These are phyloP conservation scores for Phyllosticta citrichinensis DNA, from an alignment of 2,329 filamentous ascomycete genomes.

Conservation along the genomic window DNA sequence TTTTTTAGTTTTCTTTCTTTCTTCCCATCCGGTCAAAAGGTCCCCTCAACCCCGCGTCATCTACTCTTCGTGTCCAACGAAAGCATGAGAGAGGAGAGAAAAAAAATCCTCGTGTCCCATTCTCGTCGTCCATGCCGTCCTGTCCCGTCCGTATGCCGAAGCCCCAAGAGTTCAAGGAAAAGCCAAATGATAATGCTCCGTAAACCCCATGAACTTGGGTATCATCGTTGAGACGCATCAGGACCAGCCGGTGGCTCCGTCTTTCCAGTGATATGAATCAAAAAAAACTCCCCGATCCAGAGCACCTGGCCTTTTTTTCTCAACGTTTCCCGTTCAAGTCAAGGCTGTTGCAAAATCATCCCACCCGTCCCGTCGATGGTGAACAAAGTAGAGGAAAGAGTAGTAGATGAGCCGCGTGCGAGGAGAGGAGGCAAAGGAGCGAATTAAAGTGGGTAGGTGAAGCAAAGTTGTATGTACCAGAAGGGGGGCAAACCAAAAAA, in stretches of 20 bases:
- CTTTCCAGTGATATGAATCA: neutral
- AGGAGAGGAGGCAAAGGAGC: neutral
- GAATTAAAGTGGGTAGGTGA: neutral
- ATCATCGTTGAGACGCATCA: neutral
- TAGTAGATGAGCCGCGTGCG: neutral
- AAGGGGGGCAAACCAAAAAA: no score
- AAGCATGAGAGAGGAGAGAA: neutral
- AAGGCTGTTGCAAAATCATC: neutral
- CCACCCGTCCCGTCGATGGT: no score
- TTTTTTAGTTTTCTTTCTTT: slow-evolving; percentile 3
- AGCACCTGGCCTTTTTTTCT: neutral
- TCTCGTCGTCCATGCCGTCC: neutral
- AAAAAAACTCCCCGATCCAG: neutral
- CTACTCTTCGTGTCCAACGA: neutral
- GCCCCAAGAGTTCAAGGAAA: neutral
- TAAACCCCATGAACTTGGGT: neutral
- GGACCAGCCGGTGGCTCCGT: neutral
- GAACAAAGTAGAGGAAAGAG: neutral
- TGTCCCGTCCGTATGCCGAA: neutral
- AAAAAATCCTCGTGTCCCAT: neutral
- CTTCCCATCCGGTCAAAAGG: neutral
- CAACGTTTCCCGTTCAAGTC: neutral
- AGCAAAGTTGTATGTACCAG: slow-evolving; percentile 3
- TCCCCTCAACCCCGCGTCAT: neutral
- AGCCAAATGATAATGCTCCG: neutral